Conservation (phyloP, 1,139 yeast genomes). For the Debaryomycetaceae sp. region DNA sequence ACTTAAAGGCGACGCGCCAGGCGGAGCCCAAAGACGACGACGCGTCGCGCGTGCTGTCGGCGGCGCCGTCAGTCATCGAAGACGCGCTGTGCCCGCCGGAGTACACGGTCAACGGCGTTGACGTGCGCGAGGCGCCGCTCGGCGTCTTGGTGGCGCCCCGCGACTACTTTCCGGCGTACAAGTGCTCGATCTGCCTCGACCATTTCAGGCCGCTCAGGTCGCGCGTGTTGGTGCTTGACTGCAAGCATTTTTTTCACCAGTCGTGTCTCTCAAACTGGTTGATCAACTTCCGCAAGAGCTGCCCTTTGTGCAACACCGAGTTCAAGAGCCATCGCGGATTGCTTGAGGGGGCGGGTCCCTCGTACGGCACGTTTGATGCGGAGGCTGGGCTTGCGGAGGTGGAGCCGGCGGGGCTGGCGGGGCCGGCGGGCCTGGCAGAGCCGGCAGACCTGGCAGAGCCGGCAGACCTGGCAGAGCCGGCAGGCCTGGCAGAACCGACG, state of each 20-base stretch:
- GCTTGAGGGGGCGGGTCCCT: constrained; percentile 1
- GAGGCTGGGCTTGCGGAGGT: constrained; percentile 7
- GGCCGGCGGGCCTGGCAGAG: constrained; percentile 1
- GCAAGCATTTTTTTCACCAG: constrained; percentile 45
- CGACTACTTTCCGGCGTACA: constrained; percentile 38
- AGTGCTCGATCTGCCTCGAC: constrained; percentile 46
- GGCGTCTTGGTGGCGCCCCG: constrained; percentile 25
- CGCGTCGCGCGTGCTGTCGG: constrained; percentile 8
- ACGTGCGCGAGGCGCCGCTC: constrained; percentile 13
- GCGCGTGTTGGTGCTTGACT: constrained; percentile 36
- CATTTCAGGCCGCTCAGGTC: constrained; percentile 34
- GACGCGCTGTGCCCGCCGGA: constrained; percentile 5
- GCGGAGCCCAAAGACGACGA: constrained; percentile 10
- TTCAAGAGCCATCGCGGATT: constrained; percentile 10
- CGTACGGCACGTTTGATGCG: constrained; percentile 8
- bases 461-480: no score
- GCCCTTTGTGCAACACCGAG: constrained; percentile 41
- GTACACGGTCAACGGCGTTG: constrained; percentile 29
- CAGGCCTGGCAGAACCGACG: no score
- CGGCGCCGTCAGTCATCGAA: constrained; percentile 4
- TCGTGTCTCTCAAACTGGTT: constrained; percentile 44
- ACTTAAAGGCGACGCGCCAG: constrained; percentile 24
- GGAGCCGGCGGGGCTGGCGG: neutral
- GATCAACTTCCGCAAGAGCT: constrained; percentile 39
- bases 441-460: no score